Conservation (phyloP, 805 yeast species). For the Candida fluviatilis region DNA sequence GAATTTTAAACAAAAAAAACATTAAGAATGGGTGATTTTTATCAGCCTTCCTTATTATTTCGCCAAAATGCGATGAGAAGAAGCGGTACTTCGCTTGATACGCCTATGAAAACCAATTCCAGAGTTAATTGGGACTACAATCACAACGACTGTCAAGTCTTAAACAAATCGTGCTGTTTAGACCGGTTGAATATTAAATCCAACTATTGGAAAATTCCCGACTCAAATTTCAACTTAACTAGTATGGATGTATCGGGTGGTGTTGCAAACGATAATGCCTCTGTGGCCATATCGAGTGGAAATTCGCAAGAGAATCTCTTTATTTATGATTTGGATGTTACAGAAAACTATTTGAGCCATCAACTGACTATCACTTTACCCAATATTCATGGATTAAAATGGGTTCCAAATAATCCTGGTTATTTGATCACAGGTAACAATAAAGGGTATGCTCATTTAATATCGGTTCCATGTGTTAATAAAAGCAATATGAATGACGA, state of each 20-base stretch:
- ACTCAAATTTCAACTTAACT: slow-evolving; percentile 40
- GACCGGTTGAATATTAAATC: slow-evolving; percentile 39
- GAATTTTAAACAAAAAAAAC: not conserved
- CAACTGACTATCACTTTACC: slow-evolving; percentile 58
- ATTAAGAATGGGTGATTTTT: slow-evolving; percentile 24
- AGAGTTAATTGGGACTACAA: slow-evolving; percentile 10
- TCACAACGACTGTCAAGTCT: slow-evolving; percentile 26
- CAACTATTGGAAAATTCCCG: slow-evolving; percentile 45
- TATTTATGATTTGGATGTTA: slow-evolving; percentile 44
- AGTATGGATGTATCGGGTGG: slow-evolving; percentile 28
- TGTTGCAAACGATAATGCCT: slow-evolving; percentile 9
- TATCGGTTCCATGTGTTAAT: slow-evolving; percentile 53
- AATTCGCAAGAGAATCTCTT: slow-evolving; percentile 42
- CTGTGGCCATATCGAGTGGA: slow-evolving; percentile 52
- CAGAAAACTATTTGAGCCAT: slow-evolving; percentile 45
- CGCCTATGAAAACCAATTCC: not conserved
- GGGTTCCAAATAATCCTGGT: slow-evolving; percentile 43
- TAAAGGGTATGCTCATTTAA: slow-evolving; percentile 69
- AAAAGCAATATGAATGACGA: slow-evolving; percentile 13
- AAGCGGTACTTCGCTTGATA: slow-evolving; percentile 16
- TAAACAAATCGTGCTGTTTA: slow-evolving; percentile 39
- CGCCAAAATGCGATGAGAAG: slow-evolving; percentile 38
- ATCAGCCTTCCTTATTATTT: slow-evolving; percentile 40
- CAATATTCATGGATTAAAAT: slow-evolving; percentile 47
- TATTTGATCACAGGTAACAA: slow-evolving; percentile 69